Conservation (phyloP, 768 basidiomycete genomes). For the Boletus subparvulus region DNA sequence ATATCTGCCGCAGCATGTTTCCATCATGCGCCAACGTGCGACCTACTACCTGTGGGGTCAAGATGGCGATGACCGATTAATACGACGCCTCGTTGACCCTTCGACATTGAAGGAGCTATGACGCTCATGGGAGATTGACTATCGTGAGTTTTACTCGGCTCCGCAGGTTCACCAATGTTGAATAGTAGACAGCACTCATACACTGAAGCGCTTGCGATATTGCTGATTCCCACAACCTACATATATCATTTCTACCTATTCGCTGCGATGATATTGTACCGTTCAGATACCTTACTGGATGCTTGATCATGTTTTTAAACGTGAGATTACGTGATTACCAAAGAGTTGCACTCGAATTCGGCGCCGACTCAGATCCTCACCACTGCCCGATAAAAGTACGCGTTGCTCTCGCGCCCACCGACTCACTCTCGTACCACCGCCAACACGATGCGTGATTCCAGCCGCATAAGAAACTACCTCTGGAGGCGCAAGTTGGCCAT, state of each 20-base stretch:
- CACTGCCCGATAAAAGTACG: conserved; percentile 5
- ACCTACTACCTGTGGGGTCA: conserved; percentile 66
- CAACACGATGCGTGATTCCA: conserved; percentile 13
- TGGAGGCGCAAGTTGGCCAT: conserved; percentile 58
- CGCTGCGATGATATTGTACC: conserved; percentile 12
- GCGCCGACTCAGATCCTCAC: too few species aligned
- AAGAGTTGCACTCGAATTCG: not conserved
- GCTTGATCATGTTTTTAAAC: not conserved
- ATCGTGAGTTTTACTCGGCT: conserved; percentile 14
- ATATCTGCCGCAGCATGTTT: conserved; percentile 62
- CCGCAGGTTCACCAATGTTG: conserved; percentile 1
- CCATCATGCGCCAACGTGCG: conserved; percentile 52
- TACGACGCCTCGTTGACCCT: conserved; percentile 30
- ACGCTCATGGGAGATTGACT: not conserved
- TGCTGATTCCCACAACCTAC: conserved; percentile 4
- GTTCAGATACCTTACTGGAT: conserved; percentile 6
- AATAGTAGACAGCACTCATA: conserved; percentile 7
- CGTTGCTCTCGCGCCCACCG: not conserved
- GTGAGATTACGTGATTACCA: not conserved
- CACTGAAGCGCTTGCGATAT: not conserved
- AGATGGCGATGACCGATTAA: conserved; percentile 39
- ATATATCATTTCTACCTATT: conserved; percentile 19
- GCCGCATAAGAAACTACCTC: conserved; percentile 34
- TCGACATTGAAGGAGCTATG: conserved; percentile 32
- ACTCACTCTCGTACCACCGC: not conserved